Evolutionary conservation across 495 filamentous ascomycete genomes (phyloP), one percentile per base, ranked within the genome.

Genomic region (Thozetella sp.): DNA sequence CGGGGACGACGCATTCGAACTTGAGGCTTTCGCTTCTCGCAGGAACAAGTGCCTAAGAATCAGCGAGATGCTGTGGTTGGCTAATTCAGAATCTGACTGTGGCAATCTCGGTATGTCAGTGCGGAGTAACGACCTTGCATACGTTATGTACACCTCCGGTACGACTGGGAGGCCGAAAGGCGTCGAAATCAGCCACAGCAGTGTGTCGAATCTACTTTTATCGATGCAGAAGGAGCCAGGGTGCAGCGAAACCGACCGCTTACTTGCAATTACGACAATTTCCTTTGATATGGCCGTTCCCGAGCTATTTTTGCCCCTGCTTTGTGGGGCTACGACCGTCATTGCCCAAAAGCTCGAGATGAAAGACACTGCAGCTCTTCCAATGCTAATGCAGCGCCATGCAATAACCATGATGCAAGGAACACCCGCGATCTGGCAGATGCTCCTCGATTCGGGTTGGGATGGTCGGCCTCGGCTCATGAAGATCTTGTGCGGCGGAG

Each of bases 251-350:
- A 27, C 34, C 3, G 63, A 76, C 54, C 78, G 88, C 45, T 89
- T 90, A 70, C 77, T 91, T 17, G 89, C 90, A 71, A 89, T 90
- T 66, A 87, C 88, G 2, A 81, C 86, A 13, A 84, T 87, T 0
- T 90, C 86, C 0, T 91, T 91, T 64, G 88, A 91, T 68, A 87
- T 90, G 17, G 88, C 85, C 9, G 80, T 89, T 15, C 89, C 90
- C 53, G 88, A 91, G 59, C 83, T 89, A 17, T 90, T 91, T 66
- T 88, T 90, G 64, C 81, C 89, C 19, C 67, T 88, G 2, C 77
- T 79, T 22, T 76, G 86, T 56, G 86, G 87, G 2, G 71, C 67
- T 20, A 89, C 86, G 1, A 72, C 89, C 2, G 24, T 62, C 24
- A 50, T 71, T 6, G 66, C 68, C 3, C 34, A 67, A 34, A 54